These are phyloP conservation scores for Xylaria palmicola DNA, from an alignment of 495 filamentous ascomycete genomes.

Conservation along the genomic window DNA sequence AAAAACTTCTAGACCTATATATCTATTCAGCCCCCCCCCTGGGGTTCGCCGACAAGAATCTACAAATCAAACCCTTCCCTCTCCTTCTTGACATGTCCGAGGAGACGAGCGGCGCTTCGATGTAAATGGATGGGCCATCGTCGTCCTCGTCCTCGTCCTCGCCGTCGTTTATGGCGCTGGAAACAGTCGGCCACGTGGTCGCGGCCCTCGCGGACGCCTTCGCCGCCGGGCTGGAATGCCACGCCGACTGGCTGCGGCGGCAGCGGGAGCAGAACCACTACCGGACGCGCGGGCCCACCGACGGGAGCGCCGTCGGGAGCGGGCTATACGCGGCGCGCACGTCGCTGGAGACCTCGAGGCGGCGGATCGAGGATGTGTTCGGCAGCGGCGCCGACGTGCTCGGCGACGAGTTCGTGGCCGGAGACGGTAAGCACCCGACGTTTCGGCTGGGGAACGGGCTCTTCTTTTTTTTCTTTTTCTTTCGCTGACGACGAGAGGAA, in stretches of 20 bases:
- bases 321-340: constrained; percentile 32
- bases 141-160: too few relatives aligned
- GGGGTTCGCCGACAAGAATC: neutral
- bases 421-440: constrained; percentile 41
- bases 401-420: constrained; percentile 33
- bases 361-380: constrained; percentile 35
- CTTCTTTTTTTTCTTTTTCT: neutral
- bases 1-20: too few relatives aligned
- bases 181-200: constrained; percentile 33
- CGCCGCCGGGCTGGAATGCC: constrained; percentile 34
- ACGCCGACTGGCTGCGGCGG: constrained; percentile 33
- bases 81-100: neutral
- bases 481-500: constrained; percentile 4
- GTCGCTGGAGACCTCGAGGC: constrained; percentile 33
- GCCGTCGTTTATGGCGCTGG: constrained; percentile 28
- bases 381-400: constrained; percentile 36
- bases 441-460: constrained; percentile 6
- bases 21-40: neutral
- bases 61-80: neutral
- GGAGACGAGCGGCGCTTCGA: neutral
- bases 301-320: constrained; percentile 12
- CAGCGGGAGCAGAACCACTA: constrained; percentile 28
- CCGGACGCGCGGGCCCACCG: constrained; percentile 2
- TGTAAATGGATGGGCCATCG: neutral
- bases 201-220: constrained; percentile 31